phyloP scores from a whole-genome alignment of 2,329 filamentous ascomycete species.

The Tolypocladium cylindrosporum region DNA sequence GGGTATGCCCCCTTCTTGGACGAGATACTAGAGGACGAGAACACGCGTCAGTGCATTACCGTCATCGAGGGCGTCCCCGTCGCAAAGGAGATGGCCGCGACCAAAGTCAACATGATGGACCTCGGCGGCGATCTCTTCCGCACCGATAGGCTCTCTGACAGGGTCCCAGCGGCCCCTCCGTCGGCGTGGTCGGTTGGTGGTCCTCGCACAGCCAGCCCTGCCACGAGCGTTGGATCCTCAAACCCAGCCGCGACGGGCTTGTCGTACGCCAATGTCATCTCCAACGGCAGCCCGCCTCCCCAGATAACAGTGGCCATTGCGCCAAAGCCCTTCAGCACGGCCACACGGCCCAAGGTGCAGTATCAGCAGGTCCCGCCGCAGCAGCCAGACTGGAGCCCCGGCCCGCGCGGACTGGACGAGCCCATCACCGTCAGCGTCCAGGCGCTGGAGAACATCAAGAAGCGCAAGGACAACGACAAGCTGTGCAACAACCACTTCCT shows the following conservation, averaged over 20 bases:
- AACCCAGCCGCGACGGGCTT: slow-evolving; percentile 5
- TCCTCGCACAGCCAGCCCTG: slow-evolving; percentile 6
- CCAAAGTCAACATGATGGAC: slow-evolving; percentile 34
- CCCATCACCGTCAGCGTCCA: slow-evolving; percentile 34
- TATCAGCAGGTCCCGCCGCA: slow-evolving; percentile 15
- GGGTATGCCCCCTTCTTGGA: slow-evolving; percentile 51
- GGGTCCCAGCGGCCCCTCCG: background rate
- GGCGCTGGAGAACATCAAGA: slow-evolving; percentile 45
- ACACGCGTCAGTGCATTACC: slow-evolving; percentile 32
- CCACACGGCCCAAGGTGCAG: slow-evolving; percentile 3
- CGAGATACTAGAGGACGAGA: slow-evolving; percentile 37
- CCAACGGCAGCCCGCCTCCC: slow-evolving; percentile 31
- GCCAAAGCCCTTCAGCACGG: slow-evolving; percentile 10
- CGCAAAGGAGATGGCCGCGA: slow-evolving; percentile 37
- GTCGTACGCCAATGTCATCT: slow-evolving; percentile 33
- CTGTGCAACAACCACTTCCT: slow-evolving; percentile 55
- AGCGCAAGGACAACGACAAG: slow-evolving; percentile 43
- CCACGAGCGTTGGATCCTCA: slow-evolving; percentile 6
- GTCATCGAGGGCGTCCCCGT: slow-evolving; percentile 44
- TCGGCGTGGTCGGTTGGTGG: background rate
- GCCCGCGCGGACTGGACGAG: slow-evolving; percentile 43
- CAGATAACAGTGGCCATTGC: slow-evolving; percentile 29
- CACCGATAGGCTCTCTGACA: slow-evolving; percentile 37
- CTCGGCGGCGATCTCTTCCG: slow-evolving; percentile 42
- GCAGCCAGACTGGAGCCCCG: slow-evolving; percentile 39